Percentiles rank a stretch among this genome's conserved stretches.
phyloP scores from a whole-genome alignment of 2,329 filamentous ascomycete genomes.

The Dactylonectria macrodidyma region DNA sequence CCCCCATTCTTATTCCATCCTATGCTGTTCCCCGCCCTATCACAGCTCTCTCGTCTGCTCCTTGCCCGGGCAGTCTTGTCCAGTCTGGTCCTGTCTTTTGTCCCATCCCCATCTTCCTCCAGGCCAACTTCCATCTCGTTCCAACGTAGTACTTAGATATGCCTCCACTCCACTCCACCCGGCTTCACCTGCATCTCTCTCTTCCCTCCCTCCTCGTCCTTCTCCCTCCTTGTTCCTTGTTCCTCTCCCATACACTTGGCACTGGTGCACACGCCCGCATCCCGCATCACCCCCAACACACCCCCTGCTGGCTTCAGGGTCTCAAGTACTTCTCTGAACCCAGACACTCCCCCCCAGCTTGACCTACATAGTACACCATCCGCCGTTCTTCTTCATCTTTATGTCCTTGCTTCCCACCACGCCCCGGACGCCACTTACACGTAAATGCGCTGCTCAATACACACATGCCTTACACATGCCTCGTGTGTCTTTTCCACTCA shows the following conservation, averaged over 20 bases:
- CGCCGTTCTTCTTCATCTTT: slow-evolving; percentile 39
- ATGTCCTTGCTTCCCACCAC: slow-evolving; percentile 33
- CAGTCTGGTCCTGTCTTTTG: slow-evolving; percentile 6
- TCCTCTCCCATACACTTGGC: slow-evolving; percentile 25
- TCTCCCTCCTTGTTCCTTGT: slow-evolving; percentile 10
- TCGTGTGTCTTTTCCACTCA: slow-evolving; percentile 31
- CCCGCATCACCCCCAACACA: slow-evolving; percentile 38
- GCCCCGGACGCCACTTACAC: slow-evolving; percentile 43
- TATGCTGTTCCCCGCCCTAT: slow-evolving; percentile 27
- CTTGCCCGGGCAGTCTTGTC: not conserved
- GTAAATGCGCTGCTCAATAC: slow-evolving; percentile 38
- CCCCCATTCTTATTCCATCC: slow-evolving; percentile 23
- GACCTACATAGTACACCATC: slow-evolving; percentile 27
- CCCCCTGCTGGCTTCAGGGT: slow-evolving; percentile 45
- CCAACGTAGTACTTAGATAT: slow-evolving; percentile 33
- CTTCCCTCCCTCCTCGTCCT: not conserved
- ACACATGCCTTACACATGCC: slow-evolving; percentile 15
- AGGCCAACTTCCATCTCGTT: slow-evolving; percentile 20
- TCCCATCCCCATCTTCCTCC: slow-evolving; percentile 26
- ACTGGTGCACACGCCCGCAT: slow-evolving; percentile 27
- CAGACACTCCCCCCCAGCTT: slow-evolving; percentile 36
- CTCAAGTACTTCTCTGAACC: slow-evolving; percentile 44
- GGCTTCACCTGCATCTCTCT: slow-evolving; percentile 10
- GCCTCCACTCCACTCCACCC: slow-evolving; percentile 22
- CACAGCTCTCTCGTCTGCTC: not conserved